Evolutionary conservation across 2,329 filamentous ascomycete genomes (phyloP).

Genomic region (Aspergillus sp.): DNA sequence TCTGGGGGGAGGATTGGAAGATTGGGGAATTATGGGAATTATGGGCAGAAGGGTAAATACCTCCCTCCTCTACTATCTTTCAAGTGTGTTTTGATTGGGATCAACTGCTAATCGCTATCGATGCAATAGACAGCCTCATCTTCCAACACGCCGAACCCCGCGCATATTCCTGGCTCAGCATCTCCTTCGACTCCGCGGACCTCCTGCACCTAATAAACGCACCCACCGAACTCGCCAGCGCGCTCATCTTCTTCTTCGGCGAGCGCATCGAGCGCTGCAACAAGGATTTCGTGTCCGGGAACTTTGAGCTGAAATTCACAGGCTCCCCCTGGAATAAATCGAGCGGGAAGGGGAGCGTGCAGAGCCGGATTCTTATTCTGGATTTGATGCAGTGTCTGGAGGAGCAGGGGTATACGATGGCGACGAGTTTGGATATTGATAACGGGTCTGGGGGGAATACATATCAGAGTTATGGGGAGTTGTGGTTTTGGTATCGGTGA

Average conservation of each 20-base stretch:
- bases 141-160: conserved; percentile 3
- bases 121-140: conserved; percentile 5
- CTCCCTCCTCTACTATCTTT: no score
- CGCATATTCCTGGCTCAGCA: conserved; percentile 8
- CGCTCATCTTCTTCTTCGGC: conserved; percentile 1
- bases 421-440: conserved; percentile 12
- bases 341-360: not conserved
- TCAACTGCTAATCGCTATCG: no score
- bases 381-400: conserved; percentile 12
- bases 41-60: conserved; percentile 4
- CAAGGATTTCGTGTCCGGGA: conserved; percentile 13
- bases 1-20: not conserved
- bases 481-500: conserved; percentile 19
- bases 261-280: conserved; percentile 11
- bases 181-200: conserved; percentile 12
- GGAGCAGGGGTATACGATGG: conserved; percentile 13
- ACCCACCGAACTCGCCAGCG: conserved; percentile 4
- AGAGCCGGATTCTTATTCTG: conserved; percentile 7
- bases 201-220: conserved; percentile 14
- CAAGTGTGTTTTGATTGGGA: no score
- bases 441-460: conserved; percentile 3
- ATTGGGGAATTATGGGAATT: conserved; percentile 3
- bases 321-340: not conserved
- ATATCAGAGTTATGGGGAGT: conserved; percentile 11
- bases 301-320: conserved; percentile 13